Conservation (phyloP, 495 filamentous ascomycete genomes). For the Darksidea phi region DNA sequence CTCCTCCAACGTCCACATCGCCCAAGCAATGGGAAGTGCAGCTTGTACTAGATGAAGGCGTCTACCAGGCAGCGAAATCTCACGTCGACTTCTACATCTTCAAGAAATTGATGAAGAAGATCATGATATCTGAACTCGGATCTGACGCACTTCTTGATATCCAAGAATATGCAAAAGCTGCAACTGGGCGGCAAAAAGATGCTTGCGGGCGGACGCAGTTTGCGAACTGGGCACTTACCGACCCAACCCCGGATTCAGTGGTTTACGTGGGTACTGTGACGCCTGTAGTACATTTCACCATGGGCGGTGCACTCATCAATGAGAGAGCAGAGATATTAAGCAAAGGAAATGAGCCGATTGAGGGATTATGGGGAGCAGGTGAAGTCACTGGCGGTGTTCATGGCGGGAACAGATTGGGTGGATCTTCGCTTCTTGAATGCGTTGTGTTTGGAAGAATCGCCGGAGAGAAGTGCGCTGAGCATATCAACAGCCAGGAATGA, state of each 20-base stretch:
- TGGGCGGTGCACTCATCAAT: constrained; percentile 56
- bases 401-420: constrained; percentile 55
- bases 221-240: constrained; percentile 54
- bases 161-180: constrained; percentile 48
- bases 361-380: constrained; percentile 54
- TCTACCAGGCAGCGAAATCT: constrained; percentile 48
- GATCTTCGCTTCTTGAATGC: constrained; percentile 55
- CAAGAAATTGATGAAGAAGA: constrained; percentile 57
- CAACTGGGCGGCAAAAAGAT: constrained; percentile 43
- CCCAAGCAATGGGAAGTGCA: constrained; percentile 55
- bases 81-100: constrained; percentile 60
- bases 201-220: constrained; percentile 49
- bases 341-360: constrained; percentile 42
- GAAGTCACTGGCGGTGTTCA: constrained; percentile 59
- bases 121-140: constrained; percentile 52
- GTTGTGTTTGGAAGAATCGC: constrained; percentile 60
- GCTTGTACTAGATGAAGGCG: constrained; percentile 58
- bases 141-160: constrained; percentile 45
- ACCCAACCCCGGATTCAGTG: constrained; percentile 49
- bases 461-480: constrained; percentile 35
- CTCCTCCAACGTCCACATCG: constrained; percentile 32
- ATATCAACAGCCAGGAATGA: not conserved
- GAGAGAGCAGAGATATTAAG: constrained; percentile 46
- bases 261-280: constrained; percentile 58
- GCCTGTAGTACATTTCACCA: constrained; percentile 61